Evolutionary conservation across 202 grass and related monocot genomes (phyloP).

Genomic region (Zizania palustris): DNA sequence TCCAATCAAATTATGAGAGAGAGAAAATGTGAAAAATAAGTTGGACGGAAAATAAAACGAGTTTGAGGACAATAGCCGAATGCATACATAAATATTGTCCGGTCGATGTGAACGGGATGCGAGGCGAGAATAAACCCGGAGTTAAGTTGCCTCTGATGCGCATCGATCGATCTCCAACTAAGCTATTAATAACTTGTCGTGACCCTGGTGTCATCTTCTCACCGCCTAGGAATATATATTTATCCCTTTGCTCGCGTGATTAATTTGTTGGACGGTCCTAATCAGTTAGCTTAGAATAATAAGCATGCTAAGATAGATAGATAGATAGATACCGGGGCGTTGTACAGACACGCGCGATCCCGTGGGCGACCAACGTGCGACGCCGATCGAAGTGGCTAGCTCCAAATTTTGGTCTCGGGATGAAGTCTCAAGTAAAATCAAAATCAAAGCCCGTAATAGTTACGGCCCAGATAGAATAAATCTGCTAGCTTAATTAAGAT

Average conservation of each 20-base stretch:
- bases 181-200: conserved; percentile 6
- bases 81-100: not conserved
- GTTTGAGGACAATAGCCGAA: too few relatives aligned
- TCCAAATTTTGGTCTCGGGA: not conserved
- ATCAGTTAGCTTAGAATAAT: not conserved
- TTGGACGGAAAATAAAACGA: too few relatives aligned
- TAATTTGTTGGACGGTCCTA: conserved; percentile 1
- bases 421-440: not conserved
- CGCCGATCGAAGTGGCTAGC: too few relatives aligned
- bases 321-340: not conserved
- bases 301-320: conserved; percentile 15
- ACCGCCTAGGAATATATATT: not conserved
- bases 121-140: not conserved
- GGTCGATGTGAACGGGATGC: not conserved
- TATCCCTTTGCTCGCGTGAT: not conserved
- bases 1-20: too few relatives aligned
- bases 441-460: too few relatives aligned
- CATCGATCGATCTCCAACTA: not conserved
- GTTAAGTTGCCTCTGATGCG: not conserved
- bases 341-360: not conserved
- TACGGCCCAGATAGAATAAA: too few relatives aligned
- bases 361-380: conserved; percentile 7
- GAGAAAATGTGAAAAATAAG: too few relatives aligned
- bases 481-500: too few relatives aligned
- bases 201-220: conserved; percentile 22